These are phyloP conservation scores for Lasiosphaeria miniovina DNA, from an alignment of 495 filamentous ascomycete genomes.

Conservation along the genomic window DNA sequence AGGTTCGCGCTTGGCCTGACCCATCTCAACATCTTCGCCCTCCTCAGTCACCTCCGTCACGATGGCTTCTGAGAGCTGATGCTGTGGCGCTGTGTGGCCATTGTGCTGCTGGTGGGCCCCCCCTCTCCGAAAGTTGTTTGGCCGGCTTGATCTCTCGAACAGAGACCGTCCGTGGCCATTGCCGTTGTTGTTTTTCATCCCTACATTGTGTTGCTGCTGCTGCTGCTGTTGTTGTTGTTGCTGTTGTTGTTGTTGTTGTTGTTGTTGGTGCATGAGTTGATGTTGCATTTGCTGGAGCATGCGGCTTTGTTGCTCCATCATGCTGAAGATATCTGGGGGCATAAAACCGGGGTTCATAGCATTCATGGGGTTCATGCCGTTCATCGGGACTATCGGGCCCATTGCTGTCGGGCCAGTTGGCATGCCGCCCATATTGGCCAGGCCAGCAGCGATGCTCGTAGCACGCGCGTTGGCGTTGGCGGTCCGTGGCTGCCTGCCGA, in stretches of 20 bases:
- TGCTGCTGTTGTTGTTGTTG: constrained; percentile 50
- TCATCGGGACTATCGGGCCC: constrained; percentile 31
- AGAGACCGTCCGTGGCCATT: constrained; percentile 59
- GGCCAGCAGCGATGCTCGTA: constrained; percentile 41
- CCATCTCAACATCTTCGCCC: constrained; percentile 52
- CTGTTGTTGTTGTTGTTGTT: constrained; percentile 45
- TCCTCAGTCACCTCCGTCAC: constrained; percentile 29
- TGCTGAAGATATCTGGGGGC: constrained; percentile 76
- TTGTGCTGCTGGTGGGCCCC: constrained; percentile 35
- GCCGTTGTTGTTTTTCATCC: constrained; percentile 21
- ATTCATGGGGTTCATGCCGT: constrained; percentile 42
- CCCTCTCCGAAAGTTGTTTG: constrained; percentile 32
- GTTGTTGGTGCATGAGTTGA: constrained; percentile 58
- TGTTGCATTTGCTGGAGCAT: constrained; percentile 69
- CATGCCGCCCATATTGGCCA: constrained; percentile 41
- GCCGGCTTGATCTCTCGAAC: constrained; percentile 64
- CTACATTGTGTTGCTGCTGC: constrained; percentile 35
- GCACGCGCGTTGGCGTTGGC: constrained; percentile 44
- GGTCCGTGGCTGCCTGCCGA: constrained; percentile 52
- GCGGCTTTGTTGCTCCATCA: constrained; percentile 85
- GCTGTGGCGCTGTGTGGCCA: constrained; percentile 18
- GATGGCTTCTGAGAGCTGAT: constrained; percentile 18
- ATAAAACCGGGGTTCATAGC: constrained; percentile 37
- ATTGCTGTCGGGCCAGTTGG: constrained; percentile 27
- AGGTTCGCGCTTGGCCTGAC: constrained; percentile 44